A percentile compares a stretch with the other conserved stretches of the same genome.
Evolutionary conservation across 306 rosid genomes (phyloP).

Genomic region (Psophocarpus tetragonolobus): DNA sequence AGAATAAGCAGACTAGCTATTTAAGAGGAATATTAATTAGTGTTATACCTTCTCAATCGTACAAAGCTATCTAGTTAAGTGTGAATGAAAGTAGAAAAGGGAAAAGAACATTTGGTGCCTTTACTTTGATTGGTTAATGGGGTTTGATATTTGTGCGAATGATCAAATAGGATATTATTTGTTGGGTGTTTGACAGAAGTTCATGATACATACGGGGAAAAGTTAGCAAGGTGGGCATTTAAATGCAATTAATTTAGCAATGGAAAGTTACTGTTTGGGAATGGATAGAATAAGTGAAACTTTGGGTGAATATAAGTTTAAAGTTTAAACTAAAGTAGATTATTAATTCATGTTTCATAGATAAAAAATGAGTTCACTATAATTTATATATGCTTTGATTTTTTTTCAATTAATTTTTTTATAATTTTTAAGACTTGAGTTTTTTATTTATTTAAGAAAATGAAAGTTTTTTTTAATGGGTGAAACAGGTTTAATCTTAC

Average conservation of each 20-base stretch:
- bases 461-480: no score
- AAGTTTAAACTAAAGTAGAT: no score
- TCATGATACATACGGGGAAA: constrained; percentile 3
- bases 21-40: background rate
- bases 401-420: no score
- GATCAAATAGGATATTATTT: background rate
- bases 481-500: no score
- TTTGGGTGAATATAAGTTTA: no score
- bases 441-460: no score
- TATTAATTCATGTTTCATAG: no score
- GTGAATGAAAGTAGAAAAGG: background rate
- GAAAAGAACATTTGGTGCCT: background rate
- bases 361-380: no score
- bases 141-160: constrained; percentile 4
- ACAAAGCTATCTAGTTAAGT: background rate
- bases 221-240: background rate
- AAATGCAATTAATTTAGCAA: constrained; percentile 24
- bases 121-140: background rate
- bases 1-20: background rate
- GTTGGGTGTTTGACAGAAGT: background rate
- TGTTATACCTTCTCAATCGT: background rate
- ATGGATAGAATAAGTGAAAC: background rate
- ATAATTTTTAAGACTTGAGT: no score
- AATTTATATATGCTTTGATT: no score
- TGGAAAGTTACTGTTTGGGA: constrained; percentile 3